Percentiles rank a stretch among this genome's conserved stretches.
These are phyloP conservation scores for Angophora floribunda DNA, from an alignment of 345 rosid genomes.

Conservation along the genomic window DNA sequence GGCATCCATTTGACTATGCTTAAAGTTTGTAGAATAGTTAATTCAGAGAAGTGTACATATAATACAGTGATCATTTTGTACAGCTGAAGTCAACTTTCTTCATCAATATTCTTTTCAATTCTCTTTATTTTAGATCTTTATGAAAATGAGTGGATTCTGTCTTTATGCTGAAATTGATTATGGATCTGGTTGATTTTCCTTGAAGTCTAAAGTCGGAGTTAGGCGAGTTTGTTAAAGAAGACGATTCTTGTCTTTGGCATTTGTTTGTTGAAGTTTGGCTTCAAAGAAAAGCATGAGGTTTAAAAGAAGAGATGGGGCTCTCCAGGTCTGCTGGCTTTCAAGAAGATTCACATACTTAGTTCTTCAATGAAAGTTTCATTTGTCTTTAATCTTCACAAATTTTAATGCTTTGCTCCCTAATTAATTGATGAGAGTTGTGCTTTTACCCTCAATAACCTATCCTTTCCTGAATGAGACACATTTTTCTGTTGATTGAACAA, in stretches of 20 bases:
- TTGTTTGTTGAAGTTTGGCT: not conserved
- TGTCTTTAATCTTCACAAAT: not conserved
- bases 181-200: not conserved
- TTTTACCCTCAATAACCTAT: not conserved
- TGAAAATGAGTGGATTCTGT: not conserved
- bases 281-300: not conserved
- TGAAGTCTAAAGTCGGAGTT: not conserved
- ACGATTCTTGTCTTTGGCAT: not conserved
- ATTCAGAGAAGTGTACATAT: not conserved
- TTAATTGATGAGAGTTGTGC: not conserved
- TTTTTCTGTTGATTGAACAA: not conserved
- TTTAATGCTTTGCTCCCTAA: not conserved
- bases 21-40: not conserved
- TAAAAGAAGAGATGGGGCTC: not conserved
- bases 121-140: not conserved
- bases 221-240: not conserved
- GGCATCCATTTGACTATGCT: not conserved
- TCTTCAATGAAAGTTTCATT: not conserved
- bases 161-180: not conserved
- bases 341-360: not conserved
- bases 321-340: not conserved
- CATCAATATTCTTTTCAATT: not conserved
- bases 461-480: not conserved
- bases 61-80: not conserved
- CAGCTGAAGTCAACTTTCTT: not conserved